Conservation (phyloP, 805 yeast species). For the Brettanomyces nanus region DNA sequence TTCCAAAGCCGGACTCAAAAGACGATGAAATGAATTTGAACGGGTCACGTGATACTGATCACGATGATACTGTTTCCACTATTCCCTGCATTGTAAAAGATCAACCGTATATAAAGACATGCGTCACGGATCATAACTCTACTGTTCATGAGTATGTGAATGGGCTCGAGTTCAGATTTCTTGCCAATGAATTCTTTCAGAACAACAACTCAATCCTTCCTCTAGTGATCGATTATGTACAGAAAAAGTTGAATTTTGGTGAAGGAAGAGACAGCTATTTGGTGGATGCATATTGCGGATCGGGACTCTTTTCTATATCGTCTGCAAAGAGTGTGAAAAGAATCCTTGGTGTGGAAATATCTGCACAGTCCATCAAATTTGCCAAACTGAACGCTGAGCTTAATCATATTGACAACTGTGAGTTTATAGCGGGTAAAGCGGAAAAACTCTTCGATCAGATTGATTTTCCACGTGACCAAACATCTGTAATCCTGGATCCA, state of each 20-base stretch:
- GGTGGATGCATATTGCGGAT: conserved; percentile 95
- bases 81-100: conserved; percentile 6
- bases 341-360: conserved; percentile 90
- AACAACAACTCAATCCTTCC: conserved; percentile 91
- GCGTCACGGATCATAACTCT: conserved; percentile 72
- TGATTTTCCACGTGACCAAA: conserved; percentile 64
- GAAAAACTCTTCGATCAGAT: conserved; percentile 78
- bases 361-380: conserved; percentile 83
- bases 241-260: conserved; percentile 48
- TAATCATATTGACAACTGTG: conserved; percentile 68
- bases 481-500: conserved; percentile 91
- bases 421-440: conserved; percentile 86
- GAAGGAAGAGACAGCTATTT: conserved; percentile 42
- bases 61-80: background rate
- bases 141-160: conserved; percentile 70
- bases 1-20: conserved; percentile 25
- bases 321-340: conserved; percentile 73
- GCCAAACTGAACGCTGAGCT: conserved; percentile 74
- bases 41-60: conserved; percentile 21
- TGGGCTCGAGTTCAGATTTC: conserved; percentile 74
- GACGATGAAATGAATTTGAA: conserved; percentile 31
- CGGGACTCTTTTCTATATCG: conserved; percentile 86
- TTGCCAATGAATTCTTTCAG: conserved; percentile 95
- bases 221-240: conserved; percentile 71
- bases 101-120: conserved; percentile 43